Evolutionary conservation across 1,284 basidiomycete species (phyloP).

Genomic region (Cerrena zonata): DNA sequence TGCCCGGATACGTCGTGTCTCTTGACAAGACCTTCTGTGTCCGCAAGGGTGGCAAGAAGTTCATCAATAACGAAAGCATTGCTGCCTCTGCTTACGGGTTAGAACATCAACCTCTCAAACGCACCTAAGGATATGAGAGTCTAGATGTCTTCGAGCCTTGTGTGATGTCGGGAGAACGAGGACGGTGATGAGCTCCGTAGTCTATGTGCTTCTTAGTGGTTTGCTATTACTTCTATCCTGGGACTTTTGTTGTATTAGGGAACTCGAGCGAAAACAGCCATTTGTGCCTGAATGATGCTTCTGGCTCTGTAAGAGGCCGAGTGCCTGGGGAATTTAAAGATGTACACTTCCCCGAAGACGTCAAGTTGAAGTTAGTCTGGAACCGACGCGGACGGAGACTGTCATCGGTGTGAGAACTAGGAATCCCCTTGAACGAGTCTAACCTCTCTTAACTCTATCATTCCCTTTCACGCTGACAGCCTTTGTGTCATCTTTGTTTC

Average conservation of each 20-base stretch:
- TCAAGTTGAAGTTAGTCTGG: too few species aligned
- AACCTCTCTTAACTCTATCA: too few species aligned
- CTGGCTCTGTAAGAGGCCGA: too few species aligned
- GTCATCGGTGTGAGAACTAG: too few species aligned
- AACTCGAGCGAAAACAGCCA: not conserved
- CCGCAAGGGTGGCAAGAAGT: constrained; percentile 2
- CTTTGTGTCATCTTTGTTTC: too few species aligned
- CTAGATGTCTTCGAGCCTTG: too few species aligned
- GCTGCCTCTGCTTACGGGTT: constrained; percentile 19
- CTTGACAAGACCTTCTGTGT: constrained; percentile 20
- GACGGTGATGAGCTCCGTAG: not conserved
- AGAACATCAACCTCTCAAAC: constrained; percentile 21
- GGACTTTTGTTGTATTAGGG: not conserved
- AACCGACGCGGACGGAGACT: too few species aligned
- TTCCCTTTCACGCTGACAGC: too few species aligned
- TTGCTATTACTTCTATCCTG: not conserved
- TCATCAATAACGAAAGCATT: constrained; percentile 6
- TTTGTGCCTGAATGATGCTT: not conserved
- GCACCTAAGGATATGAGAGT: constrained; percentile 5
- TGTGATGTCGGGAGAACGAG: not conserved
- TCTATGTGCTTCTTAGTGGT: not conserved
- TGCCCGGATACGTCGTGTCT: constrained; percentile 35
- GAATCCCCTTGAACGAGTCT: too few species aligned
- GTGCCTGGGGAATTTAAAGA: too few species aligned
- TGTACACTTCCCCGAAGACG: too few species aligned